These are phyloP conservation scores for Saccharum officinarum DNA, from an alignment of 176 grass and related monocot genomes.

Conservation along the genomic window DNA sequence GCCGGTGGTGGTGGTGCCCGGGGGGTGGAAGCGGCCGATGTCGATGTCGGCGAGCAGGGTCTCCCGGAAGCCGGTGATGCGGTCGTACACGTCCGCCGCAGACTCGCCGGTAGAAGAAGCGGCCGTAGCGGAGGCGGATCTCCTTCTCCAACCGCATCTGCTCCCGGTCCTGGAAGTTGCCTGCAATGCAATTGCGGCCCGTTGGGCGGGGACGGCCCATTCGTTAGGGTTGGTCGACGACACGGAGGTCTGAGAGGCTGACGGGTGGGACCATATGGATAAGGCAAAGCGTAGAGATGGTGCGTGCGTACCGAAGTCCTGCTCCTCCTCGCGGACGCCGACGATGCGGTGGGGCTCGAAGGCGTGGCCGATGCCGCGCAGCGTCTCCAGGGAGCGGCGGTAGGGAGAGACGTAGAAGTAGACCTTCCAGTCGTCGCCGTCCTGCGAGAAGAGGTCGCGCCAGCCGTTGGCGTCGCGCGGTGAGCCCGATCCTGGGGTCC, in stretches of 20 bases:
- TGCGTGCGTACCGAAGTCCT: slow-evolving; percentile 65
- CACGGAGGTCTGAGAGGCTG: no score
- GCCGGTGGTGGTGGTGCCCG: not conserved
- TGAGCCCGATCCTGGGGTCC: slow-evolving; percentile 79
- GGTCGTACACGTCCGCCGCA: slow-evolving; percentile 75
- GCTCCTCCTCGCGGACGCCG: slow-evolving; percentile 82
- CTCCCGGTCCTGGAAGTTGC: slow-evolving; percentile 74
- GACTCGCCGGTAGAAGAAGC: slow-evolving; percentile 86
- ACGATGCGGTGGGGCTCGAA: slow-evolving; percentile 67
- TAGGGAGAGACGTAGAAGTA: slow-evolving; percentile 93
- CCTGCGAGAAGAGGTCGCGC: slow-evolving; percentile 28
- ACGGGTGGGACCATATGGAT: not conserved
- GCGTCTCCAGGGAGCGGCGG: slow-evolving; percentile 68
- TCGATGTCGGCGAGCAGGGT: slow-evolving; percentile 73
- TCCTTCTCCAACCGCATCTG: slow-evolving; percentile 72
- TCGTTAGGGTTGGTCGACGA: no score
- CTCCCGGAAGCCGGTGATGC: slow-evolving; percentile 81
- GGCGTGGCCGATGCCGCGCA: slow-evolving; percentile 52
- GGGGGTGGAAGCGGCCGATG: slow-evolving; percentile 62
- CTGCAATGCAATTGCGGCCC: slow-evolving; percentile 1
- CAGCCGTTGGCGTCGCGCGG: slow-evolving; percentile 57
- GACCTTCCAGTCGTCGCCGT: slow-evolving; percentile 54
- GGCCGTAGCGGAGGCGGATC: slow-evolving; percentile 46
- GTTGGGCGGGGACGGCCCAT: no score
- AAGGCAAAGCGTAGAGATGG: no score